phyloP scores from a whole-genome alignment of 306 rosid genomes.

The Parietaria judaica region DNA sequence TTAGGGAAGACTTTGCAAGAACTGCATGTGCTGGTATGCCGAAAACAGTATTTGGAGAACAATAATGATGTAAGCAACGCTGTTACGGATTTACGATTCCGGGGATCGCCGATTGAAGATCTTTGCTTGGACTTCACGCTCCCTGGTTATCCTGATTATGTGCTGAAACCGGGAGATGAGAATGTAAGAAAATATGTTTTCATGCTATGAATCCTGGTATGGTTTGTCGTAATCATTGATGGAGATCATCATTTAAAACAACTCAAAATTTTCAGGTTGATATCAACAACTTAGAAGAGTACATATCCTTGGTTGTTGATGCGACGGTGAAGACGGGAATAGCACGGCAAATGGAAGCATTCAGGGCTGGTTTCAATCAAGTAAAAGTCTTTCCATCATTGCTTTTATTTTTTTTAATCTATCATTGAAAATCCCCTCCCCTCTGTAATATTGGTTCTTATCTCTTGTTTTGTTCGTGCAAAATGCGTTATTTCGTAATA shows the following conservation, averaged over 20 bases:
- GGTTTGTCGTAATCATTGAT: background rate
- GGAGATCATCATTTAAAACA: slow-evolving; percentile 6
- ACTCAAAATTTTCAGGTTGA: slow-evolving; percentile 49
- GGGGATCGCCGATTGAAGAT: slow-evolving; percentile 72
- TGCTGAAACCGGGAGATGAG: slow-evolving; percentile 76
- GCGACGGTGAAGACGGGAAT: slow-evolving; percentile 91
- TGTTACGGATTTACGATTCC: slow-evolving; percentile 40
- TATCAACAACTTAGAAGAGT: slow-evolving; percentile 81
- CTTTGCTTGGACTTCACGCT: slow-evolving; percentile 80
- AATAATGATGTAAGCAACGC: slow-evolving; percentile 31
- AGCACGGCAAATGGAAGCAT: slow-evolving; percentile 76
- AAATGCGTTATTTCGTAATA: background rate
- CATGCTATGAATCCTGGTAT: background rate
- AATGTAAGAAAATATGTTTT: slow-evolving; percentile 36
- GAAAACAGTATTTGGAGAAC: slow-evolving; percentile 56
- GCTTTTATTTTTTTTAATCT: too few relatives aligned
- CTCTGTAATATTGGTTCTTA: background rate
- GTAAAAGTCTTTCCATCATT: slow-evolving; percentile 19
- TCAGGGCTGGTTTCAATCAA: slow-evolving; percentile 95
- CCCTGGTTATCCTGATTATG: slow-evolving; percentile 88
- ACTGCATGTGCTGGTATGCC: slow-evolving; percentile 65
- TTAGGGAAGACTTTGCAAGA: slow-evolving; percentile 90
- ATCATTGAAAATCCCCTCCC: too few relatives aligned
- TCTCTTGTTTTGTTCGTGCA: background rate
- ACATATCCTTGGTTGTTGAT: slow-evolving; percentile 71